phyloP scores from a whole-genome alignment of 2,329 filamentous ascomycete genomes.

The Aspergillus costaricaensis region DNA sequence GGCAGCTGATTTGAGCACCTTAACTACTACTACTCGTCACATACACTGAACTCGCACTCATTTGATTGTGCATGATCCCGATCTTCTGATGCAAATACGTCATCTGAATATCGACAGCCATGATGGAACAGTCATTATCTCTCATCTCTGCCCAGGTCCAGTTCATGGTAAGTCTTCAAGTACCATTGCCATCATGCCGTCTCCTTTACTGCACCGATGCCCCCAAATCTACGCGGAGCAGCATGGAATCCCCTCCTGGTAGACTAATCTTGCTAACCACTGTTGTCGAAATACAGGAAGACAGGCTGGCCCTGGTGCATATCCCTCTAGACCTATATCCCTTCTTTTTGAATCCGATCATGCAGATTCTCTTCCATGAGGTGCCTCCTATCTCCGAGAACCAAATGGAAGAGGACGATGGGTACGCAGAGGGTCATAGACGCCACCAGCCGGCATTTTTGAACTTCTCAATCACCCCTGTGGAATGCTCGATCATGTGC shows the following conservation, averaged over 20 bases:
- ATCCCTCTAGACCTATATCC: constrained; percentile 79
- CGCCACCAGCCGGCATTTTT: constrained; percentile 73
- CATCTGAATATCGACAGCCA: constrained; percentile 6
- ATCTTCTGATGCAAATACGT: not conserved
- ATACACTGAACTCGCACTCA: not conserved
- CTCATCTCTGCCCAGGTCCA: constrained; percentile 36
- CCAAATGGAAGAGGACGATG: constrained; percentile 42
- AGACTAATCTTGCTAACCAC: constrained; percentile 22
- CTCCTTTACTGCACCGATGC: not conserved
- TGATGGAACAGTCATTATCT: constrained; percentile 33
- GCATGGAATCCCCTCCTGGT: constrained; percentile 3
- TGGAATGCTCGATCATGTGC: constrained; percentile 92
- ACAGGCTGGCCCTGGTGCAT: constrained; percentile 83
- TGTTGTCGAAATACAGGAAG: constrained; percentile 62
- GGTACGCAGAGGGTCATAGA: constrained; percentile 33
- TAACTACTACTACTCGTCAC: not conserved
- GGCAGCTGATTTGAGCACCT: not conserved
- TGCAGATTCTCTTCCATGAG: constrained; percentile 76
- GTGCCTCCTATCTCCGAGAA: constrained; percentile 40
- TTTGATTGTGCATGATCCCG: not conserved
- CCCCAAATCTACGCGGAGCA: not conserved
- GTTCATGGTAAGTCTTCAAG: constrained; percentile 29
- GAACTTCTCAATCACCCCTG: constrained; percentile 88
- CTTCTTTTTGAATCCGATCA: constrained; percentile 78
- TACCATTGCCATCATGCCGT: not conserved